Evolutionary conservation across 78 protist species (phyloP), one percentile per base, ranked within the genome.

Genomic region (Dictyostelium capitatum): DNA sequence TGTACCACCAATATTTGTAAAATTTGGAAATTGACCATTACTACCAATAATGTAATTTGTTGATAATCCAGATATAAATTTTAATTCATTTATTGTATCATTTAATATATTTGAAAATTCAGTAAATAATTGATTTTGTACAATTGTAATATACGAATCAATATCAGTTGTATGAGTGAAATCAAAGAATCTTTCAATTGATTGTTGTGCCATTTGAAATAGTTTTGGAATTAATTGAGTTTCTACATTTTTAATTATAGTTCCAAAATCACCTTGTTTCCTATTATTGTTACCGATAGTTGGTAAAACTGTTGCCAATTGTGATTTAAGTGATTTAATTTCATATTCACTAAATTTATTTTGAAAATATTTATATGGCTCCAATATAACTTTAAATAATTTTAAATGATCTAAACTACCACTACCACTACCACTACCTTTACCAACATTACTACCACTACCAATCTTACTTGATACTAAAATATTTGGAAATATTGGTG

Each of bases 351-450:
- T 37, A 54, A 78, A 87, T 65, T 64, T 87, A 19, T 47, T 64
- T 65, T 87, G 93, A 37, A 87, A 87, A 14, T 41, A n/a, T 64
- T 50, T 87, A 64, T 57, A 87, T 77, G 93, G 93, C 48, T 87
- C 93, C 20, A 87, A 51, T 8, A 87, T 64, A 7, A 75, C 23
- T 64, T 75, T 77, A 32, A 54, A 79, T 54, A 54, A 37, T 53
- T 78, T 78, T 37, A 37, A 37, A 37, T 37, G 43, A 23, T 78
- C 53, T 48, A 8, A 69, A 30, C 19, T 0, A 19, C 43, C 14
- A 11, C 43, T 25, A 25, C 20, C 12, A 1, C 43, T 11, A 23
- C 0, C 0, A 23, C 15, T 3, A n/a, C n/a, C n/a, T n/a, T n/a
- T n/a, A n/a, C 53, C 51, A n/a, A 8, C 48, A 30, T 23, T 0